Percentiles rank a stretch among this genome's conserved stretches.
Evolutionary conservation across 2,329 filamentous ascomycete species (phyloP).

Genomic region (Pyrenophora tritici-repentis): DNA sequence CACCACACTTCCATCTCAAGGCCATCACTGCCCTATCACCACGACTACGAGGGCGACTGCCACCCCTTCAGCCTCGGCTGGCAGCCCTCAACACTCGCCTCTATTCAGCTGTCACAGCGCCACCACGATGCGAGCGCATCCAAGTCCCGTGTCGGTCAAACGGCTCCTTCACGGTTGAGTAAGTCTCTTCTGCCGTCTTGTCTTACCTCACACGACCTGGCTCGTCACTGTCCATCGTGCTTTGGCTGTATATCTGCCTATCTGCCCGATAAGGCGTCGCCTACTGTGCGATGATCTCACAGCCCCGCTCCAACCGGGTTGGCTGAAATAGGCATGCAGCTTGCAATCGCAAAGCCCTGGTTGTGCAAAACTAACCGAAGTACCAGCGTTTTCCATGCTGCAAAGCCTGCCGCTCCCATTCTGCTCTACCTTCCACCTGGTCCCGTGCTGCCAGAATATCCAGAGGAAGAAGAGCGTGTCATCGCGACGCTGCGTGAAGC

Average conservation of each 20-base stretch:
- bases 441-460: slow-evolving; percentile 36
- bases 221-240: neutral
- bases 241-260: neutral
- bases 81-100: slow-evolving; percentile 10
- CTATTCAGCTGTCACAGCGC: slow-evolving; percentile 29
- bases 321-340: neutral
- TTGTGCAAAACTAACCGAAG: slow-evolving; percentile 10
- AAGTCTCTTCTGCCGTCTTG: slow-evolving; percentile 19
- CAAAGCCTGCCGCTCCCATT: slow-evolving; percentile 35
- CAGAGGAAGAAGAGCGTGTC: slow-evolving; percentile 37
- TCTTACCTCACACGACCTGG: slow-evolving; percentile 5
- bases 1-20: slow-evolving; percentile 12
- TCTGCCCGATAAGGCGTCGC: slow-evolving; percentile 1
- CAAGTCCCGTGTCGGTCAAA: slow-evolving; percentile 50
- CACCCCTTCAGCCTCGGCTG: neutral
- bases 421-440: slow-evolving; percentile 53
- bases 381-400: slow-evolving; percentile 43
- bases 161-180: slow-evolving; percentile 51
- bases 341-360: neutral
- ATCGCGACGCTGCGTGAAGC: slow-evolving; percentile 43
- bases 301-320: neutral
- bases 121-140: slow-evolving; percentile 36
- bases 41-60: neutral
- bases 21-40: slow-evolving; percentile 14
- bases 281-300: slow-evolving; percentile 14